Evolutionary conservation across 2,329 filamentous ascomycete species (phyloP).

Genomic region (Penicillium glabrum): DNA sequence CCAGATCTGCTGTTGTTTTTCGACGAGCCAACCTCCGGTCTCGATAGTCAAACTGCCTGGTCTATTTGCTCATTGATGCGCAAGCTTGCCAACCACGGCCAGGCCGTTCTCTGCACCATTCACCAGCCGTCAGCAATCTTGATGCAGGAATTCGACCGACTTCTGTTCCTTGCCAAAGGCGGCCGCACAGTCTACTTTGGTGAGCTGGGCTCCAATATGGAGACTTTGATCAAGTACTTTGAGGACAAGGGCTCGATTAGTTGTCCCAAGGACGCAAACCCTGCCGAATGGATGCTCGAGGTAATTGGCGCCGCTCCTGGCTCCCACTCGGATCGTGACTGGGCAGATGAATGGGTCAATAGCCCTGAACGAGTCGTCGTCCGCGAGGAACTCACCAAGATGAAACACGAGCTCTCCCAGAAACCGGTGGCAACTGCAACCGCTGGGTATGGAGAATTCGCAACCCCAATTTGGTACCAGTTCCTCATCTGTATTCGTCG

Average conservation of each 20-base stretch:
- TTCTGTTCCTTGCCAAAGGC: conserved; percentile 62
- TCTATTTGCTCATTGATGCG: conserved; percentile 81
- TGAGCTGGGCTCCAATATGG: conserved; percentile 59
- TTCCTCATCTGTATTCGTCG: conserved; percentile 66
- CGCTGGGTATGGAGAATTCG: conserved; percentile 71
- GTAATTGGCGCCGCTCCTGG: conserved; percentile 60
- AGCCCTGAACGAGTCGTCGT: conserved; percentile 53
- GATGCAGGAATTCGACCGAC: conserved; percentile 74
- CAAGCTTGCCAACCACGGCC: conserved; percentile 84
- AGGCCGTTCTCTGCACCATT: conserved; percentile 89
- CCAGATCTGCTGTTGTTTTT: conserved; percentile 84
- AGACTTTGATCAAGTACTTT: conserved; percentile 62
- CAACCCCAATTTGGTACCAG: conserved; percentile 69
- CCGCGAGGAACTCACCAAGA: conserved; percentile 50
- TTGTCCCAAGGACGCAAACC: conserved; percentile 64
- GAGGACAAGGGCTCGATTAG: conserved; percentile 59
- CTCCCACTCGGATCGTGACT: conserved; percentile 59
- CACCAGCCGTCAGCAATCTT: conserved; percentile 91
- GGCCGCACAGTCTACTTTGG: conserved; percentile 69
- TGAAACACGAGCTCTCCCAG: conserved; percentile 23
- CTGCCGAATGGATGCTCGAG: conserved; percentile 65
- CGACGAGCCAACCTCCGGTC: conserved; percentile 88
- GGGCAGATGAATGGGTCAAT: conserved; percentile 61
- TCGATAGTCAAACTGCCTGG: conserved; percentile 89
- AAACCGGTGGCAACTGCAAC: conserved; percentile 39